Evolutionary conservation across 2,329 filamentous ascomycete genomes (phyloP).

Genomic region (Colletotrichum eleusines): DNA sequence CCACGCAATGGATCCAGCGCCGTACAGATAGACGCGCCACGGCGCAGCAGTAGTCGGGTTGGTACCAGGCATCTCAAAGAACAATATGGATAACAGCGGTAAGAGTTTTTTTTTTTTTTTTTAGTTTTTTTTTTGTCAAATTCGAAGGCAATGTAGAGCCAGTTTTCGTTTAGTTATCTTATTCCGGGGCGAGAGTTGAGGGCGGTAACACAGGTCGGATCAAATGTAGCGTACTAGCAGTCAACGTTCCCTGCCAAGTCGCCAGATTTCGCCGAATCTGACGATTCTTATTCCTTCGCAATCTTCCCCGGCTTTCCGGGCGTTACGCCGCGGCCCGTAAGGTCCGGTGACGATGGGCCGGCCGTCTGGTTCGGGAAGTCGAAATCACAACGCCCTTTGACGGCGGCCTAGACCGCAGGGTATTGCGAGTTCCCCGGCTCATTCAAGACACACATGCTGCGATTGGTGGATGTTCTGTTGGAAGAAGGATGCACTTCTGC

Average conservation of each 20-base stretch:
- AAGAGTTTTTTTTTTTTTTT: no score
- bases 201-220: background rate
- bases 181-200: background rate
- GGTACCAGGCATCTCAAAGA: background rate
- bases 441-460: background rate
- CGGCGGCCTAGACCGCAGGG: background rate
- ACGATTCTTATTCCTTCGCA: background rate
- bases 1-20: slow-evolving; percentile 13
- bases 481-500: background rate
- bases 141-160: background rate
- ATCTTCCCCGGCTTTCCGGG: background rate
- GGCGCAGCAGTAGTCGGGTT: background rate
- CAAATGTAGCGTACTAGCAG: background rate
- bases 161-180: background rate
- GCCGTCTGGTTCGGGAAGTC: background rate
- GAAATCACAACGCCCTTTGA: background rate
- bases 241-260: background rate
- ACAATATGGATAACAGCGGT: background rate
- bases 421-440: background rate
- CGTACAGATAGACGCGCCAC: slow-evolving; percentile 7
- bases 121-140: no score
- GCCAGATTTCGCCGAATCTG: background rate
- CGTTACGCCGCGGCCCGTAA: background rate
- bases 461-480: background rate
- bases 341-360: background rate